A percentile compares a stretch with the other conserved stretches of the same genome.
phyloP scores from a whole-genome alignment of 495 filamentous ascomycete genomes.

The Annulohypoxylon maeteangense region DNA sequence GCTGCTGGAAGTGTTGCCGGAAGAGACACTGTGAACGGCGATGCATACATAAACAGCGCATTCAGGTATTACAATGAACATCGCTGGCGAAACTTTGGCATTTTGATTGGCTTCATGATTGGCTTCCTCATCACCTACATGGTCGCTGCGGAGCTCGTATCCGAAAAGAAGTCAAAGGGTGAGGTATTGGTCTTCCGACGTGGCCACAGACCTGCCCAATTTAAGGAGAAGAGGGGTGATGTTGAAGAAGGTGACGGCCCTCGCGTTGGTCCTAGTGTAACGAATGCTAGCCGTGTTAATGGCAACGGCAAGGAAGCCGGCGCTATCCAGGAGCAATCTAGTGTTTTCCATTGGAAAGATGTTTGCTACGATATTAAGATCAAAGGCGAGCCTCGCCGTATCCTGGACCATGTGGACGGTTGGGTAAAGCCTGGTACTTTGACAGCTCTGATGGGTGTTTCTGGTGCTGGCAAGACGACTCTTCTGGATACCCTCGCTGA shows the following conservation, averaged over 20 bases:
- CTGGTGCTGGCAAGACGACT: slow-evolving; percentile 79
- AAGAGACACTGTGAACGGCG: slow-evolving; percentile 64
- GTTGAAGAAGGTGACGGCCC: slow-evolving; percentile 63
- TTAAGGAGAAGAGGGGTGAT: slow-evolving; percentile 65
- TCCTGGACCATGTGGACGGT: slow-evolving; percentile 85
- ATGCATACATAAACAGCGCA: slow-evolving; percentile 70
- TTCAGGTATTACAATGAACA: slow-evolving; percentile 70
- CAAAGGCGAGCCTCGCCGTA: slow-evolving; percentile 76
- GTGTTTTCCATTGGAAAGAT: slow-evolving; percentile 87
- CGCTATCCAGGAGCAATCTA: slow-evolving; percentile 65
- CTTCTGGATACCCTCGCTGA: slow-evolving; percentile 78
- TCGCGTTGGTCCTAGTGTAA: slow-evolving; percentile 48
- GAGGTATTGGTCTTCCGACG: slow-evolving; percentile 89
- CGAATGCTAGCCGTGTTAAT: slow-evolving; percentile 52
- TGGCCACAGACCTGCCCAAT: slow-evolving; percentile 70
- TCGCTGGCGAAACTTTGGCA: slow-evolving; percentile 85
- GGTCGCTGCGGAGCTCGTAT: slow-evolving; percentile 75
- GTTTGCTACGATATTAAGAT: slow-evolving; percentile 92
- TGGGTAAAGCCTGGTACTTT: slow-evolving; percentile 93
- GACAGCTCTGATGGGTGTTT: slow-evolving; percentile 87
- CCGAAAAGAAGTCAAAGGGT: slow-evolving; percentile 83
- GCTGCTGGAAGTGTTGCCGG: slow-evolving; percentile 72
- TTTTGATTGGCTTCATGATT: slow-evolving; percentile 78
- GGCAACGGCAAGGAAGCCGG: slow-evolving; percentile 61
- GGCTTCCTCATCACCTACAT: slow-evolving; percentile 76